phyloP scores from a whole-genome alignment of 805 yeast genomes.

The Cyberlindnera maclurae region DNA sequence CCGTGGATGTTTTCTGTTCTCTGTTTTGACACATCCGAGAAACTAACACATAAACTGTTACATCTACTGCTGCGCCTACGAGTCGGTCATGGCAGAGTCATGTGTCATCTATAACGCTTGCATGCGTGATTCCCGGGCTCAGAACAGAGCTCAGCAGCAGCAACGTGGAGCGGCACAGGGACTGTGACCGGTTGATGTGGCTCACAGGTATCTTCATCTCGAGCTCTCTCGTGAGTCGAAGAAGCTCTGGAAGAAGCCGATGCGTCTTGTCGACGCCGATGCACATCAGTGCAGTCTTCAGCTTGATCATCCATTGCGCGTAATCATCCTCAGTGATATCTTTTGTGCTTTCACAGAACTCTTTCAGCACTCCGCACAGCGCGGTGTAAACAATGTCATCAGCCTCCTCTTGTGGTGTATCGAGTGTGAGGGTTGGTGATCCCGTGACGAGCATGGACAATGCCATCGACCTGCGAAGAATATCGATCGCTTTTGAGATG shows the following conservation, averaged over 20 bases:
- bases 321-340: constrained; percentile 3
- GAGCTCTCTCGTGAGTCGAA: not conserved
- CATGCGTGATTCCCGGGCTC: no score
- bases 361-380: constrained; percentile 1
- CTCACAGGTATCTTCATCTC: constrained; percentile 5
- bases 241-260: not conserved
- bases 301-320: constrained; percentile 4
- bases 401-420: not conserved
- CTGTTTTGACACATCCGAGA: no score
- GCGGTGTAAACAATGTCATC: constrained; percentile 3
- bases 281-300: constrained; percentile 4
- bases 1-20: no score
- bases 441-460: constrained; percentile 1
- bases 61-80: no score
- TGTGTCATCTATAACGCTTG: no score
- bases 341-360: not conserved
- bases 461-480: constrained; percentile 2
- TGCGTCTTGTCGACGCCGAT: constrained; percentile 4
- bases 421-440: not conserved
- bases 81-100: no score
- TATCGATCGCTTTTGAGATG: not conserved
- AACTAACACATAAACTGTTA: no score
- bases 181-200: constrained; percentile 4
- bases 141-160: not conserved
- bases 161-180: constrained; percentile 6